Percentiles rank a stretch among this genome's conserved stretches.
Conservation (phyloP, 2,329 filamentous ascomycete genomes). For the Monosporascus sp. region DNA sequence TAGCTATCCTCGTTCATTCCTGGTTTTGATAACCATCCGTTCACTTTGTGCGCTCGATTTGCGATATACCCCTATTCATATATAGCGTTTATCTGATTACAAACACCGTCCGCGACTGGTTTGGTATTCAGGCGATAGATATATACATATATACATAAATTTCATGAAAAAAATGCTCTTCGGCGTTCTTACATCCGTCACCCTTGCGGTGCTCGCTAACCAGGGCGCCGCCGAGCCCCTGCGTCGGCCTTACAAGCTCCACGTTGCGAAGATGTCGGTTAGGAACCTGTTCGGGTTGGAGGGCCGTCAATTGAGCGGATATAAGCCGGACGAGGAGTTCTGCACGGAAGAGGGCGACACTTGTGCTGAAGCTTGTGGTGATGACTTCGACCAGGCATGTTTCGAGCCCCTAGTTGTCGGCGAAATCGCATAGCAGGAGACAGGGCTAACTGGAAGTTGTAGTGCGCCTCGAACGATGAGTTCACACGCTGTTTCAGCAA, state of each 20-base stretch:
- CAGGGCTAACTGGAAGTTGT: not conserved
- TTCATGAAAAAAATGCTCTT: constrained; percentile 16
- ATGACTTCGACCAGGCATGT: constrained; percentile 20
- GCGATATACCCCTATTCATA: not conserved
- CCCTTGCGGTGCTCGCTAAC: constrained; percentile 17
- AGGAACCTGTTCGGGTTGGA: constrained; percentile 19
- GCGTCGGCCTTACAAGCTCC: constrained; percentile 19
- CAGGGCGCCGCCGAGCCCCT: constrained; percentile 17
- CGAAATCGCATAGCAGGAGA: not conserved
- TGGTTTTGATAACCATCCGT: not conserved
- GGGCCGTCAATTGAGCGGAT: constrained; percentile 18
- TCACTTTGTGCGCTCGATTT: not conserved
- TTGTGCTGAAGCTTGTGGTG: constrained; percentile 29
- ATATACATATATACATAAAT: not conserved
- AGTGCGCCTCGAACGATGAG: constrained; percentile 31
- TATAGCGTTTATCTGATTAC: not conserved
- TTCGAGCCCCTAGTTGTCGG: not conserved
- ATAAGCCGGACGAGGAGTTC: constrained; percentile 22
- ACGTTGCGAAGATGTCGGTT: constrained; percentile 21
- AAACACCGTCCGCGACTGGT: not conserved
- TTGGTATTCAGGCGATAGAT: not conserved
- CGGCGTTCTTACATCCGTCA: constrained; percentile 13
- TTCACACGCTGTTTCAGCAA: constrained; percentile 55
- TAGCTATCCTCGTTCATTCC: not conserved
- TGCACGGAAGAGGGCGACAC: constrained; percentile 20